Conservation (phyloP, 2,329 filamentous ascomycete genomes). For the Pestalotiopsis sp. region DNA sequence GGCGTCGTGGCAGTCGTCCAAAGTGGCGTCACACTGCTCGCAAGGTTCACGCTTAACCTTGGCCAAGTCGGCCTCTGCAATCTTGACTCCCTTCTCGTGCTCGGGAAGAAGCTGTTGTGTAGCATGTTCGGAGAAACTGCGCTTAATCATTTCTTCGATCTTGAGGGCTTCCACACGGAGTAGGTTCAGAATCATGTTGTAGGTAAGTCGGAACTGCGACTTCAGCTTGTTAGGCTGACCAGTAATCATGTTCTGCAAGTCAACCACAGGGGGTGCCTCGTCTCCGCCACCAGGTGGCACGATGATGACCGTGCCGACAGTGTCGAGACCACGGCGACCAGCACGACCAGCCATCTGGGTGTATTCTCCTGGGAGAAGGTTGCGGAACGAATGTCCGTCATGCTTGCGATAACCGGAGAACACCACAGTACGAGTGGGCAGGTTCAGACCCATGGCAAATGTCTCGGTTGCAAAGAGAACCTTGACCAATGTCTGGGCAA, state of each 20-base stretch:
- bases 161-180: conserved; percentile 94
- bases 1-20: conserved; percentile 80
- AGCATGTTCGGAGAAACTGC: conserved; percentile 97
- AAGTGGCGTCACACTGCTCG: conserved; percentile 75
- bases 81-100: conserved; percentile 90
- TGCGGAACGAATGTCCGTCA: conserved; percentile 88
- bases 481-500: conserved; percentile 93
- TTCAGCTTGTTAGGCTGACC: conserved; percentile 93
- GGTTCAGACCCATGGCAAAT: conserved; percentile 96
- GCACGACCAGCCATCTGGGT: conserved; percentile 98
- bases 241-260: conserved; percentile 90
- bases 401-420: conserved; percentile 98
- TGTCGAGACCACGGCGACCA: conserved; percentile 88
- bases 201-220: conserved; percentile 95
- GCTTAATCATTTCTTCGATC: conserved; percentile 99
- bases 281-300: conserved; percentile 78
- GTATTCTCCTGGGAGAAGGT: conserved; percentile 91
- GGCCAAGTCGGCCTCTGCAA: conserved; percentile 88
- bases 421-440: conserved; percentile 93
- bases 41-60: conserved; percentile 89
- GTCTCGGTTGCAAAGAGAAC: conserved; percentile 97
- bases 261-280: conserved; percentile 82
- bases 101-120: conserved; percentile 93
- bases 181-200: conserved; percentile 99
- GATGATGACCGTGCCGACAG: conserved; percentile 92